Conservation (phyloP, 106 monocot genomes). For the Alisma plantagoaquatica region DNA sequence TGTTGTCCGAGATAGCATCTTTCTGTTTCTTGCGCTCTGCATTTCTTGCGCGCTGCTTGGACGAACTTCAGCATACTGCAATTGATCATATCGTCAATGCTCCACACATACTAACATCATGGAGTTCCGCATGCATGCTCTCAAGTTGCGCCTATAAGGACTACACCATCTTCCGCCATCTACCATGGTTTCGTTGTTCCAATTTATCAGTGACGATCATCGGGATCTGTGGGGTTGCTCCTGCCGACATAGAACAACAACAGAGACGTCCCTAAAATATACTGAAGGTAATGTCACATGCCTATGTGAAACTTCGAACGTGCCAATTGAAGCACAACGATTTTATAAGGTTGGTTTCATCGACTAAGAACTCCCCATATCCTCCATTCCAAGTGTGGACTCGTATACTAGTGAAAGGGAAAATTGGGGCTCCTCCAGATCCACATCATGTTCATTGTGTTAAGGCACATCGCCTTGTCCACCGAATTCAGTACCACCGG, state of each 20-base stretch:
- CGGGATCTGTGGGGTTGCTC: conserved; percentile 69
- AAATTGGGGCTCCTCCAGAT: conserved; percentile 82
- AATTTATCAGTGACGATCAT: conserved; percentile 19
- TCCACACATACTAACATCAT: too few species aligned
- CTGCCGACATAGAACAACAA: conserved; percentile 89
- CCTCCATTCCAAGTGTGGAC: conserved; percentile 79
- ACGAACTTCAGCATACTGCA: too few species aligned
- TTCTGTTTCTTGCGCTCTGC: too few species aligned
- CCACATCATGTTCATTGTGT: conserved; percentile 83
- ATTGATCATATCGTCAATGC: too few species aligned
- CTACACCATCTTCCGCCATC: conserved; percentile 58
- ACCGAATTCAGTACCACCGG: conserved; percentile 71
- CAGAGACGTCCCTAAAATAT: conserved; percentile 5
- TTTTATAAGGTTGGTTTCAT: conserved; percentile 60
- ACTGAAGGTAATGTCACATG: neutral
- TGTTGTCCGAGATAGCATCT: too few species aligned
- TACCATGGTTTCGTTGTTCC: conserved; percentile 65
- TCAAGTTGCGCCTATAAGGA: conserved; percentile 87
- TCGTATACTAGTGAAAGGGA: conserved; percentile 63
- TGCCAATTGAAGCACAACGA: conserved; percentile 24
- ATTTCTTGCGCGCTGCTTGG: too few species aligned
- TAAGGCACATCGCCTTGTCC: conserved; percentile 64
- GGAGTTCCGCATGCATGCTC: conserved; percentile 86
- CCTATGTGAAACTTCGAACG: neutral
- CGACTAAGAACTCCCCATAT: conserved; percentile 73